A percentile compares a stretch with the other conserved stretches of the same genome.
Evolutionary conservation across 1,139 yeast genomes (phyloP).

Genomic region (Nakaseomyces nivariensis): DNA sequence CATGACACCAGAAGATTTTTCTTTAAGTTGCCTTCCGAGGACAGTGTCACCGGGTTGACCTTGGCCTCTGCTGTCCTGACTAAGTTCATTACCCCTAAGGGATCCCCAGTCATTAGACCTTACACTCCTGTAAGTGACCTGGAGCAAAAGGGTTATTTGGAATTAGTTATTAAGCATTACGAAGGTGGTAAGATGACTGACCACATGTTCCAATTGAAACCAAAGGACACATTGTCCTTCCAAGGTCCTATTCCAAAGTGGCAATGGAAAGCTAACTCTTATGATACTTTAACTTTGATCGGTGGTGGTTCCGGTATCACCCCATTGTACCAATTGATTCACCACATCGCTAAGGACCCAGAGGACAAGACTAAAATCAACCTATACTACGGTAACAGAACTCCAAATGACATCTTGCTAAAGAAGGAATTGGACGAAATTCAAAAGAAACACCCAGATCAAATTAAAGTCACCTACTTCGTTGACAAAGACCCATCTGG

Average conservation of each 20-base stretch:
- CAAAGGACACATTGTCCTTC: constrained; percentile 74
- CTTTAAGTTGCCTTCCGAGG: constrained; percentile 60
- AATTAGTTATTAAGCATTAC: constrained; percentile 77
- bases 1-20: constrained; percentile 55
- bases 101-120: constrained; percentile 86
- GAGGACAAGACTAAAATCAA: constrained; percentile 76
- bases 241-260: constrained; percentile 93
- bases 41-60: constrained; percentile 66
- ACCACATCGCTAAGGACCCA: constrained; percentile 61
- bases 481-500: constrained; percentile 37
- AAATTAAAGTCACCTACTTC: constrained; percentile 67
- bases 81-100: constrained; percentile 76
- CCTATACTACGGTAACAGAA: constrained; percentile 69
- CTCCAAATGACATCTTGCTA: constrained; percentile 69
- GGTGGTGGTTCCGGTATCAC: constrained; percentile 98
- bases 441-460: constrained; percentile 59
- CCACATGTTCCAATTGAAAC: constrained; percentile 63
- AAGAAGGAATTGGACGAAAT: constrained; percentile 63
- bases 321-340: constrained; percentile 80
- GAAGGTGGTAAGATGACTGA: constrained; percentile 74
- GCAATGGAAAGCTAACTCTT: constrained; percentile 84
- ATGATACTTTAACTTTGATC: constrained; percentile 65
- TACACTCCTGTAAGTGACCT: constrained; percentile 84
- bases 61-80: constrained; percentile 75
- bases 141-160: constrained; percentile 62